Evolutionary conservation across 1,284 basidiomycete genomes (phyloP).

Genomic region (Xanthoconium separans): DNA sequence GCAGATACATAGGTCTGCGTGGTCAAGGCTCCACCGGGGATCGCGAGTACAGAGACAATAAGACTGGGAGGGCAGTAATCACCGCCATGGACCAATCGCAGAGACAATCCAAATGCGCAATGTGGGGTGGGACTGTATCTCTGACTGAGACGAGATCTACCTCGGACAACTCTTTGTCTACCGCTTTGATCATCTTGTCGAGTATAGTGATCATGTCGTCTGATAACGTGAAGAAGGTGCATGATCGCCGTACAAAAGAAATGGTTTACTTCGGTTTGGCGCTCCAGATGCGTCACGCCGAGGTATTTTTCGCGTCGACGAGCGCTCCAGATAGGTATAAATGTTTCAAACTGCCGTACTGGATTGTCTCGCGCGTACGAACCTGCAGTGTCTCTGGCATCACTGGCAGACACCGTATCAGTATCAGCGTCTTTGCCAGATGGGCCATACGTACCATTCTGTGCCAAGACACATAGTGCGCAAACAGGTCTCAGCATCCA

Average conservation of each 20-base stretch:
- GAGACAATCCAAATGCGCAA: constrained; percentile 21
- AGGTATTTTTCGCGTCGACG: constrained; percentile 13
- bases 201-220: constrained; percentile 23
- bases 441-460: constrained; percentile 8
- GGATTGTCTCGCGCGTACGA: not conserved
- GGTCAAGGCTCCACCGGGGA: constrained; percentile 3
- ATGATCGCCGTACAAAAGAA: not conserved
- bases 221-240: not conserved
- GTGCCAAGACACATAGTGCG: constrained; percentile 18
- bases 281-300: constrained; percentile 13
- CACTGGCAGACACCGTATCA: not conserved
- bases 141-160: constrained; percentile 9
- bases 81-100: not conserved
- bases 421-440: not conserved
- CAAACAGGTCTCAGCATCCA: constrained; percentile 26
- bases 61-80: constrained; percentile 10
- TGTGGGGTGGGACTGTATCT: constrained; percentile 16
- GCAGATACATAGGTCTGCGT: constrained; percentile 14
- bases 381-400: constrained; percentile 15
- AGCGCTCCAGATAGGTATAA: constrained; percentile 18
- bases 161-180: constrained; percentile 11
- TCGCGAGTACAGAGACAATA: constrained; percentile 19
- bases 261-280: constrained; percentile 18
- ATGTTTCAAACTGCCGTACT: constrained; percentile 21
- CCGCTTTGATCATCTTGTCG: constrained; percentile 27